These are phyloP conservation scores for Verticillium zaregamsianum DNA, from an alignment of 2,329 filamentous ascomycete genomes.

Conservation along the genomic window DNA sequence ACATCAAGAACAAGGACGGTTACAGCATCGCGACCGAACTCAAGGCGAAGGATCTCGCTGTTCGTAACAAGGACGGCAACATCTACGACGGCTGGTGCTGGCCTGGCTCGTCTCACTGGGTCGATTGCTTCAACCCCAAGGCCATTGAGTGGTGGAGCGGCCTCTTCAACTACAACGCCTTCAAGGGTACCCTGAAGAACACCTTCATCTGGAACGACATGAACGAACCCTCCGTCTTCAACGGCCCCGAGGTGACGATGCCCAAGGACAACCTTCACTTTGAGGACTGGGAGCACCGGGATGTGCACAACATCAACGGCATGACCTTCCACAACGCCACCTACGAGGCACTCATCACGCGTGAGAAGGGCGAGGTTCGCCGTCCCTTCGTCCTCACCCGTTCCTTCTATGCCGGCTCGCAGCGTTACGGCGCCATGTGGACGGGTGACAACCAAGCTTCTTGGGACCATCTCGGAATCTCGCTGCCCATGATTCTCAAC, in stretches of 20 bases:
- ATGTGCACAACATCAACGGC: slow-evolving; percentile 93
- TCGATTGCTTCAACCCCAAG: slow-evolving; percentile 93
- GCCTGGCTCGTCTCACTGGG: slow-evolving; percentile 95
- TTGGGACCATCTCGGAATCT: slow-evolving; percentile 86
- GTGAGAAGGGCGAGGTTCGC: slow-evolving; percentile 79
- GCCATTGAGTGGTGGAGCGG: slow-evolving; percentile 86
- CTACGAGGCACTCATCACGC: slow-evolving; percentile 75
- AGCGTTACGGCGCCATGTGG: slow-evolving; percentile 94
- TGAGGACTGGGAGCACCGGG: slow-evolving; percentile 92
- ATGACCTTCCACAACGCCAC: slow-evolving; percentile 95
- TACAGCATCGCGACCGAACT: slow-evolving; percentile 78
- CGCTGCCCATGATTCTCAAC: slow-evolving; percentile 89
- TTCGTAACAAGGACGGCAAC: slow-evolving; percentile 84
- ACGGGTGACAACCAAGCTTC: slow-evolving; percentile 94
- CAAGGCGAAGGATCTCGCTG: slow-evolving; percentile 76
- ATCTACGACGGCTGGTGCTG: slow-evolving; percentile 98
- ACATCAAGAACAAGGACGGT: slow-evolving; percentile 86
- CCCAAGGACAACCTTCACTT: slow-evolving; percentile 95
- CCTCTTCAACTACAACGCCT: slow-evolving; percentile 82
- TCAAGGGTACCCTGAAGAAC: slow-evolving; percentile 82
- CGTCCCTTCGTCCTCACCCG: slow-evolving; percentile 92
- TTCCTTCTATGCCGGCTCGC: slow-evolving; percentile 86
- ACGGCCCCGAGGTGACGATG: slow-evolving; percentile 97
- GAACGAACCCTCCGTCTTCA: slow-evolving; percentile 99
- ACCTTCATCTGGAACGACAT: slow-evolving; percentile 99